Evolutionary conservation across 2,329 filamentous ascomycete genomes (phyloP), one percentile per base, ranked within the genome.

Genomic region (Fusarium tanahbumbuense): DNA sequence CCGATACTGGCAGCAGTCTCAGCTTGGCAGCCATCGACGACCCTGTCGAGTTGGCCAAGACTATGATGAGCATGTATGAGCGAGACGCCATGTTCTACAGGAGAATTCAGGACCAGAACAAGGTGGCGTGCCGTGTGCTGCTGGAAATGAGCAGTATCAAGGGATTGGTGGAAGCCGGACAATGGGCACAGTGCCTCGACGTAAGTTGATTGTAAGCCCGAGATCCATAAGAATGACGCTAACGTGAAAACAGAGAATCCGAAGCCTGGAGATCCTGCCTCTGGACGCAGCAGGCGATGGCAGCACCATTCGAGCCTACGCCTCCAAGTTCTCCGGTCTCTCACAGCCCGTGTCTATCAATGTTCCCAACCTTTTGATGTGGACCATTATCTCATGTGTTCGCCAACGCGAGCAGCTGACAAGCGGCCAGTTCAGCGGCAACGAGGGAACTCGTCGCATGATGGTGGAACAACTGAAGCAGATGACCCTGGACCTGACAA

Each of bases 281-380:
- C 85, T 97, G 47, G 86, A 89, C 52, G 91, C 93, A 18, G 82
- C 83, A 25, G 93, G 93, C 75, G 91, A 95, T 76, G 89, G 96
- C 61, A 87, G 89, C 74, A 87, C 86, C 50, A 95, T 99, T 81
- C 93, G 96, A 68, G 87, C 87, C 70, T 90, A 90, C 65, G 94
- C 95, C 2, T 89, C 93, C 74, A 91, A 90, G 67, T 98, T 99
- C 82, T 88, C 93, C 18, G 85, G 87, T 3, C 87, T 97, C 42
- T 88, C 93, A 6, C 89, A 93, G 72, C 89, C 94, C 10, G 92
- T 99, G 42, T 91, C 94, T 5, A 91, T 93, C 78, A 97, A 96
- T 76, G 90, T 98, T 74, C 95, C 95, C 20, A 93, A 95, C 79
- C 85, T 98, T 67, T 87, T 99, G 68, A 91, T 97, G 83, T 98